Conservation (phyloP, 129 eudicot species). For the Rutidosis leptorrhynchoides region DNA sequence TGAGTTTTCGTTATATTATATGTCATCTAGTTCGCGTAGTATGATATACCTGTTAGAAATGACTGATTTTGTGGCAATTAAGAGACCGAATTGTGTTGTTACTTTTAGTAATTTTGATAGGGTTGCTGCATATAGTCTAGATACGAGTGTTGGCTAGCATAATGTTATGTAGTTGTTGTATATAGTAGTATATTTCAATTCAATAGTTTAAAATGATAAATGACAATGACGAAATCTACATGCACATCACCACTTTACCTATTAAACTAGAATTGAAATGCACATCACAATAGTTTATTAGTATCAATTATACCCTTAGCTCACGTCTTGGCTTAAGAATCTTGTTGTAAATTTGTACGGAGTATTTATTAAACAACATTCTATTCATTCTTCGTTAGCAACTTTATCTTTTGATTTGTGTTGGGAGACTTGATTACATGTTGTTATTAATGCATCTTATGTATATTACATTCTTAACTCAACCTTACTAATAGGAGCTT, state of each 20-base stretch:
- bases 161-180: neutral
- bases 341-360: neutral
- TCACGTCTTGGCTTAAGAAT: neutral
- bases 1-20: neutral
- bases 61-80: neutral
- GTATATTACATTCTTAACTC: neutral
- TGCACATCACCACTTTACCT: neutral
- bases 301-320: too few relatives aligned
- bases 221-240: constrained; percentile 2
- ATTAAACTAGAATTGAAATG: neutral
- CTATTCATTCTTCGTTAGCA: neutral
- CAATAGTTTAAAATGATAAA: neutral
- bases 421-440: constrained; percentile 13
- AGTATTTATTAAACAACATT: neutral
- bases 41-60: neutral
- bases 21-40: neutral
- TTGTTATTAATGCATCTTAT: neutral
- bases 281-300: too few relatives aligned
- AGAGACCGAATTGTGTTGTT: neutral
- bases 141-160: neutral
- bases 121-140: constrained; percentile 9
- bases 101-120: constrained; percentile 20
- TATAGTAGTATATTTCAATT: constrained; percentile 2
- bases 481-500: neutral
- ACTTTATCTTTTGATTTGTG: neutral